A percentile compares a stretch with the other conserved stretches of the same genome.
phyloP scores from a whole-genome alignment of 441 rosid species.

The Mallotus repandus region DNA sequence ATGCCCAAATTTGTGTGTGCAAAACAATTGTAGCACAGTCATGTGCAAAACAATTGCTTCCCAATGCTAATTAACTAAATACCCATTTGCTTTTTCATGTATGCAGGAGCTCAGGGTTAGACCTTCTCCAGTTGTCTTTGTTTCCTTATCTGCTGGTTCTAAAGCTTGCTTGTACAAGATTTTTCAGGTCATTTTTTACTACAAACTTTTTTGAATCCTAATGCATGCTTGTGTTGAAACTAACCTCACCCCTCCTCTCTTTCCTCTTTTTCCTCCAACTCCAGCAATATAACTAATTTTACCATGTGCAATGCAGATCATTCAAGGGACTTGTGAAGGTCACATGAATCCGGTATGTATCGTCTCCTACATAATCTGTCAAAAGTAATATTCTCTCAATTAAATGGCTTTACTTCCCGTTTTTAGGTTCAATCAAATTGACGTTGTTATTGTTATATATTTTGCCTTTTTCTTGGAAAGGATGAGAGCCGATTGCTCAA shows the following conservation, averaged over 20 bases:
- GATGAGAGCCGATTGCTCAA: conserved; percentile 63
- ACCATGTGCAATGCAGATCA: conserved; percentile 46
- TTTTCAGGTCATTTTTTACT: conserved; percentile 51
- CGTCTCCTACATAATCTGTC: conserved; percentile 8
- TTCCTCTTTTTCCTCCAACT: background rate
- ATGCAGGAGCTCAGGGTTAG: conserved; percentile 61
- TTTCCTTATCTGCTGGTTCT: conserved; percentile 79
- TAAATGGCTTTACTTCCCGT: background rate
- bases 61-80: conserved; percentile 3
- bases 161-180: conserved; percentile 92
- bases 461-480: conserved; percentile 38
- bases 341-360: conserved; percentile 55
- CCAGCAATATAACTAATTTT: conserved; percentile 12
- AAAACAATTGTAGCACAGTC: too few relatives aligned
- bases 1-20: too few relatives aligned
- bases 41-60: conserved; percentile 10
- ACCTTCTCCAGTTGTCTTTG: conserved; percentile 75
- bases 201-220: background rate
- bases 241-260: background rate
- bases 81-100: background rate
- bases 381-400: background rate
- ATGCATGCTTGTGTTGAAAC: too few relatives aligned
- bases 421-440: background rate
- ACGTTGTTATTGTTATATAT: background rate
- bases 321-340: conserved; percentile 62